phyloP scores from a whole-genome alignment of 2,329 filamentous ascomycete genomes.

The Beauveria medogensis region DNA sequence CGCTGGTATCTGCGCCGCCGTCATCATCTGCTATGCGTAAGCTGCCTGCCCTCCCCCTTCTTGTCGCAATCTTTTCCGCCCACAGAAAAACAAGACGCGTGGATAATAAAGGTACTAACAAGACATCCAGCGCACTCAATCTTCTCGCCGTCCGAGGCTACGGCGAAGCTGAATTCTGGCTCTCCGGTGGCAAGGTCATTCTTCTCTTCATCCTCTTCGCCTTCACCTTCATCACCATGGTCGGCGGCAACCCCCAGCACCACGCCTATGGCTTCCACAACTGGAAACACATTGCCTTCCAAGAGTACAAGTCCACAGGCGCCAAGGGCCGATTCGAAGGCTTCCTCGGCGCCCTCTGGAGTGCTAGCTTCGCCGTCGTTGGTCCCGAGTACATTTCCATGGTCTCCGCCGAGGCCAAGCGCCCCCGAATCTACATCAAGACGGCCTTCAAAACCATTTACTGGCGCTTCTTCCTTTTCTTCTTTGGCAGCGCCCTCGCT shows the following conservation, averaged over 20 bases:
- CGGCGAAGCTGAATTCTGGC: slow-evolving; percentile 66
- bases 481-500: slow-evolving; percentile 58
- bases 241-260: slow-evolving; percentile 64
- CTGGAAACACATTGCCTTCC: slow-evolving; percentile 43
- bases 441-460: slow-evolving; percentile 66
- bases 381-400: slow-evolving; percentile 62
- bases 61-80: neutral
- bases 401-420: slow-evolving; percentile 61
- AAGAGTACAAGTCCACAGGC: slow-evolving; percentile 50
- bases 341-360: slow-evolving; percentile 59
- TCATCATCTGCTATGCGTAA: slow-evolving; percentile 50
- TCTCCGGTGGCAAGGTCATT: slow-evolving; percentile 54
- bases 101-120: slow-evolving; percentile 13
- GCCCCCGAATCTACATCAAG: slow-evolving; percentile 56
- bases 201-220: slow-evolving; percentile 59
- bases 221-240: slow-evolving; percentile 75
- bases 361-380: slow-evolving; percentile 54
- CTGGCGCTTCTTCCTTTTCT: slow-evolving; percentile 63
- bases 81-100: neutral
- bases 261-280: slow-evolving; percentile 65
- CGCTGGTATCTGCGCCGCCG: slow-evolving; percentile 50
- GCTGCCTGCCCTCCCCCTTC: slow-evolving; percentile 15
- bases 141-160: slow-evolving; percentile 58
- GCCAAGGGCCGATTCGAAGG: slow-evolving; percentile 60
- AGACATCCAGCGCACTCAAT: slow-evolving; percentile 42